These are phyloP conservation scores for Fusarium fujikuroi DNA, from an alignment of 2,329 filamentous ascomycete species.

Conservation along the genomic window DNA sequence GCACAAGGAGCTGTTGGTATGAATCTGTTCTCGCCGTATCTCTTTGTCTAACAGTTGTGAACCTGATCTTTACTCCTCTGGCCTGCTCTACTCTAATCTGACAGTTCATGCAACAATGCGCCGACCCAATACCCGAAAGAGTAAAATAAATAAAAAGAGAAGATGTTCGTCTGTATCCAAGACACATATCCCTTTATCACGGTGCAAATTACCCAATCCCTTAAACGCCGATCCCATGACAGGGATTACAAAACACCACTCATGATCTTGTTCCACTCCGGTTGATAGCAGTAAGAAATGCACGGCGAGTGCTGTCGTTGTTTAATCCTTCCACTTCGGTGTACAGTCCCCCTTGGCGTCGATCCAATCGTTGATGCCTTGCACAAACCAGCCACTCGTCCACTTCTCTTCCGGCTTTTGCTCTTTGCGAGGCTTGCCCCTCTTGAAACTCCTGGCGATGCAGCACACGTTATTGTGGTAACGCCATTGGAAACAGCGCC, in stretches of 20 bases:
- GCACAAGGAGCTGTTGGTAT: conserved; percentile 9
- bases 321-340: conserved; percentile 53
- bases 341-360: conserved; percentile 56
- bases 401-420: conserved; percentile 49
- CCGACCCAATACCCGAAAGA: conserved; percentile 10
- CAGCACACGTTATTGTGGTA: conserved; percentile 58
- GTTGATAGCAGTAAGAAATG: conserved; percentile 3
- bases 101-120: conserved; percentile 13
- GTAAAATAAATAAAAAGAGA: neutral
- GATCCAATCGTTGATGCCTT: conserved; percentile 61
- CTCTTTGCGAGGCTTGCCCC: conserved; percentile 53
- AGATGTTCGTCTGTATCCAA: conserved; percentile 16
- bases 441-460: conserved; percentile 56
- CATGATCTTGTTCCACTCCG: neutral
- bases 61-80: neutral
- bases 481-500: conserved; percentile 59
- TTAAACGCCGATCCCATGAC: conserved; percentile 21
- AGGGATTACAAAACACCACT: conserved; percentile 12
- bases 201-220: conserved; percentile 21
- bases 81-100: conserved; percentile 7
- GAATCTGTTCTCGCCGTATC: neutral
- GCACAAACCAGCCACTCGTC: conserved; percentile 58
- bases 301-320: neutral
- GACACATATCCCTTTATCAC: conserved; percentile 28
- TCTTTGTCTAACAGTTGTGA: conserved; percentile 3